Percentiles rank a stretch among this genome's conserved stretches.
Conservation (phyloP, 495 filamentous ascomycete genomes). For the Pseudoneurospora amorphoporcata region DNA sequence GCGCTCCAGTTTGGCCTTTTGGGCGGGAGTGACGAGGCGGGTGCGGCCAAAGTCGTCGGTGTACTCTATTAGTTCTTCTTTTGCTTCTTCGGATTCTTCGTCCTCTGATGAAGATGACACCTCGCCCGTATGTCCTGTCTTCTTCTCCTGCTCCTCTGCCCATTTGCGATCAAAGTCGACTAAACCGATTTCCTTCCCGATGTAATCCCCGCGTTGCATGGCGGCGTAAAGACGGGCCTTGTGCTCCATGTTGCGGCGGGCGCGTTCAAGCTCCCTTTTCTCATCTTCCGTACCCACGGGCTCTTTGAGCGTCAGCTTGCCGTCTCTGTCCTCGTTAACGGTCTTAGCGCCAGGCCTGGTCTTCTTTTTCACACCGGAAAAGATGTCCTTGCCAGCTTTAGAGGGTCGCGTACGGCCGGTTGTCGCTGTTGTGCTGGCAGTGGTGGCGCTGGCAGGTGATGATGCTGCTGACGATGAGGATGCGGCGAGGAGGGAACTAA, state of each 20-base stretch:
- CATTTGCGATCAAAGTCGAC: slow-evolving; percentile 96
- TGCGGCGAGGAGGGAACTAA: slow-evolving; percentile 59
- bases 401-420: slow-evolving; percentile 55
- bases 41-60: slow-evolving; percentile 84
- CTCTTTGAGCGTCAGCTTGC: slow-evolving; percentile 32
- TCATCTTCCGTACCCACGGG: slow-evolving; percentile 36
- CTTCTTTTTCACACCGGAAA: slow-evolving; percentile 55
- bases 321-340: slow-evolving; percentile 3
- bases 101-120: slow-evolving; percentile 30
- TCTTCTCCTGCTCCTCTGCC: slow-evolving; percentile 50
- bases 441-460: slow-evolving; percentile 2
- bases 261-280: slow-evolving; percentile 40
- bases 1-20: slow-evolving; percentile 48
- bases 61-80: slow-evolving; percentile 62
- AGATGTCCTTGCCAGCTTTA: slow-evolving; percentile 60
- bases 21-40: slow-evolving; percentile 51
- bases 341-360: slow-evolving; percentile 37
- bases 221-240: slow-evolving; percentile 77
- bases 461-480: slow-evolving; percentile 24
- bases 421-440: slow-evolving; percentile 15
- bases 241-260: slow-evolving; percentile 70
- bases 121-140: slow-evolving; percentile 21
- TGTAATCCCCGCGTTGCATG: slow-evolving; percentile 67
- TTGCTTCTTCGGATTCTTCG: slow-evolving; percentile 27
- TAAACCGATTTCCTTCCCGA: slow-evolving; percentile 46